phyloP scores from a whole-genome alignment of 441 rosid genomes.

The Monsonia emarginata region DNA sequence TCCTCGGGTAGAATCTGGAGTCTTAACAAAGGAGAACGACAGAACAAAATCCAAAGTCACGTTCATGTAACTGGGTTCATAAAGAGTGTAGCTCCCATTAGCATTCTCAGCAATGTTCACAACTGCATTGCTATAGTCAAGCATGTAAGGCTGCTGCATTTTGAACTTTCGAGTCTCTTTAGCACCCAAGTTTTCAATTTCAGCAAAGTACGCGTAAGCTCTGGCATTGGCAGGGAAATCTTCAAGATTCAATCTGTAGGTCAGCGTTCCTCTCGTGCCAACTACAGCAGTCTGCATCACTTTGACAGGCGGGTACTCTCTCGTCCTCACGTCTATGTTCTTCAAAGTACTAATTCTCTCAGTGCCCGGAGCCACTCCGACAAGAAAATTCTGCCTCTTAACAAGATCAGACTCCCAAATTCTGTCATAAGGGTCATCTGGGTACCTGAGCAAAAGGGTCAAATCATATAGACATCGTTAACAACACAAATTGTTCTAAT shows the following conservation, averaged over 20 bases:
- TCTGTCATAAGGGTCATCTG: slow-evolving; percentile 95
- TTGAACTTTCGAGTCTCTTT: slow-evolving; percentile 75
- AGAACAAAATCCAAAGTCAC: slow-evolving; percentile 62
- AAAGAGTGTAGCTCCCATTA: slow-evolving; percentile 74
- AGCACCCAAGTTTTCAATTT: slow-evolving; percentile 58
- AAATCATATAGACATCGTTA: neutral
- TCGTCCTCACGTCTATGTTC: slow-evolving; percentile 41
- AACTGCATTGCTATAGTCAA: slow-evolving; percentile 78
- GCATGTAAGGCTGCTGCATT: slow-evolving; percentile 44
- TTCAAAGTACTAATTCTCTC: slow-evolving; percentile 53
- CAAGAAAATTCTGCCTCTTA: slow-evolving; percentile 71
- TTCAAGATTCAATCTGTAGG: slow-evolving; percentile 74
- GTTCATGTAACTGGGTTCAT: slow-evolving; percentile 96
- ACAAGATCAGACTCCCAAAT: slow-evolving; percentile 86
- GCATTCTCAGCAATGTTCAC: slow-evolving; percentile 94
- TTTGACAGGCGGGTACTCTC: slow-evolving; percentile 86
- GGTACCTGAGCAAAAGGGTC: slow-evolving; percentile 49
- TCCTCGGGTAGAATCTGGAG: slow-evolving; percentile 69
- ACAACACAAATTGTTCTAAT: neutral
- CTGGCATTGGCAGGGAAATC: slow-evolving; percentile 92
- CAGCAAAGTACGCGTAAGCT: slow-evolving; percentile 85
- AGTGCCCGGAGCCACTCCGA: slow-evolving; percentile 72
- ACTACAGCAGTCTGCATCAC: slow-evolving; percentile 95
- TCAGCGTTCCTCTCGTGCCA: slow-evolving; percentile 59
- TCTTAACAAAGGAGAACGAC: slow-evolving; percentile 59